Evolutionary conservation across 2,329 filamentous ascomycete genomes (phyloP).

Genomic region (Blastomyces parvus): DNA sequence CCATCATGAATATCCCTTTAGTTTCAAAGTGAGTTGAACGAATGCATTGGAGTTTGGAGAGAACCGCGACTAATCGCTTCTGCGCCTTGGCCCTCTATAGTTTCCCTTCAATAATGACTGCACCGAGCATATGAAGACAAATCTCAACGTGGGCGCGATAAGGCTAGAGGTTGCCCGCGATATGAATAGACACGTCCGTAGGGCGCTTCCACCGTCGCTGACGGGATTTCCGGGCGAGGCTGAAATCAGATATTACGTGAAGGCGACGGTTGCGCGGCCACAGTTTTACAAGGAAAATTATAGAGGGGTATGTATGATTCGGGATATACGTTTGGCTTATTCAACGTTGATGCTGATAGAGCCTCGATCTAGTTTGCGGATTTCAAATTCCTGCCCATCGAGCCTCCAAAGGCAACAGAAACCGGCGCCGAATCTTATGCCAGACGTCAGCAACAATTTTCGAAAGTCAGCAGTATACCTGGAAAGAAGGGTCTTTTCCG

Average conservation of each 20-base stretch:
- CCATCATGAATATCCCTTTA: conserved; percentile 41
- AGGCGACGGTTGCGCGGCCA: conserved; percentile 86
- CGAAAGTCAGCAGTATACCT: conserved; percentile 20
- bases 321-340: neutral
- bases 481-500: conserved; percentile 53
- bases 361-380: conserved; percentile 36
- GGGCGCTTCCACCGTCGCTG: conserved; percentile 79
- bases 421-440: conserved; percentile 75
- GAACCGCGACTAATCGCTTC: neutral
- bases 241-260: conserved; percentile 88
- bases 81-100: conserved; percentile 19
- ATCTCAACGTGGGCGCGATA: conserved; percentile 38
- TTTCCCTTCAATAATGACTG: conserved; percentile 44
- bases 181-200: conserved; percentile 59
- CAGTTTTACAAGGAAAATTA: conserved; percentile 87
- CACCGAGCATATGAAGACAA: conserved; percentile 37
- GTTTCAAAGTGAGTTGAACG: conserved; percentile 35
- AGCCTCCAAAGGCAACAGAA: conserved; percentile 63
- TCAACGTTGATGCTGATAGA: conserved; percentile 12
- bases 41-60: neutral
- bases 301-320: conserved; percentile 38
- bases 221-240: conserved; percentile 79
- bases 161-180: conserved; percentile 39
- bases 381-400: conserved; percentile 86
- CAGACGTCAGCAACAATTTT: conserved; percentile 57